A percentile compares a stretch with the other conserved stretches of the same genome.
Conservation (phyloP, 2,329 filamentous ascomycete genomes). For the Ophiosphaerella herpotricha region DNA sequence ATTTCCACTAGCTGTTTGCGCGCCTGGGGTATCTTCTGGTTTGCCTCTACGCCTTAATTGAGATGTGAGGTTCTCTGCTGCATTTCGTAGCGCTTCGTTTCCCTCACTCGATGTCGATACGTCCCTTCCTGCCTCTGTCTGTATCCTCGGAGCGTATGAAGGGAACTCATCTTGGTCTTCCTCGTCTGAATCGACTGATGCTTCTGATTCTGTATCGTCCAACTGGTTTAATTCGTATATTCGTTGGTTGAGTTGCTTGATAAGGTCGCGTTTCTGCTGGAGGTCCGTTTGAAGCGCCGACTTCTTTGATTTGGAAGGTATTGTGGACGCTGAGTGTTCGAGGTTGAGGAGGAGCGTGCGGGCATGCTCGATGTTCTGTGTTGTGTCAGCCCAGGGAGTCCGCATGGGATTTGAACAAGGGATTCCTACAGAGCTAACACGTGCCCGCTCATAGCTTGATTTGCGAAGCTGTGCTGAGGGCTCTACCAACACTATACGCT, state of each 20-base stretch:
- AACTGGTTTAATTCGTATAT: constrained; percentile 71
- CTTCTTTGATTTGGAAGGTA: constrained; percentile 53
- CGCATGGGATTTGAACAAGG: neutral
- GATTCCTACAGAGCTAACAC: constrained; percentile 57
- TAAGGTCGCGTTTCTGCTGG: constrained; percentile 65
- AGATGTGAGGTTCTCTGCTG: constrained; percentile 40
- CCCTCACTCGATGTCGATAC: constrained; percentile 30
- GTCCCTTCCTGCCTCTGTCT: constrained; percentile 40
- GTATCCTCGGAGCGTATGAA: constrained; percentile 49
- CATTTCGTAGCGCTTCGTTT: constrained; percentile 40
- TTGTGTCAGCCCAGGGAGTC: constrained; percentile 2
- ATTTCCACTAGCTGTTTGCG: constrained; percentile 35
- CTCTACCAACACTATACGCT: constrained; percentile 67
- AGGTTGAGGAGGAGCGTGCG: constrained; percentile 69
- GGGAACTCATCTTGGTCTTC: constrained; percentile 50
- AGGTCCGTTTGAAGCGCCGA: constrained; percentile 68
- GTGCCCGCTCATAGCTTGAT: constrained; percentile 69
- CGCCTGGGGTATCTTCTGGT: constrained; percentile 24
- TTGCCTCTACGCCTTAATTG: constrained; percentile 40
- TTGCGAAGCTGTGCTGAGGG: constrained; percentile 62
- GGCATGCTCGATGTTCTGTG: constrained; percentile 73
- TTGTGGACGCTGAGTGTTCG: constrained; percentile 68
- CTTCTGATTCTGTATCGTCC: constrained; percentile 41
- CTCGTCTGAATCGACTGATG: constrained; percentile 45
- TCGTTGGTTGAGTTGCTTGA: constrained; percentile 69